These are phyloP conservation scores for Candida morakotiae DNA, from an alignment of 805 yeast species.

Conservation along the genomic window DNA sequence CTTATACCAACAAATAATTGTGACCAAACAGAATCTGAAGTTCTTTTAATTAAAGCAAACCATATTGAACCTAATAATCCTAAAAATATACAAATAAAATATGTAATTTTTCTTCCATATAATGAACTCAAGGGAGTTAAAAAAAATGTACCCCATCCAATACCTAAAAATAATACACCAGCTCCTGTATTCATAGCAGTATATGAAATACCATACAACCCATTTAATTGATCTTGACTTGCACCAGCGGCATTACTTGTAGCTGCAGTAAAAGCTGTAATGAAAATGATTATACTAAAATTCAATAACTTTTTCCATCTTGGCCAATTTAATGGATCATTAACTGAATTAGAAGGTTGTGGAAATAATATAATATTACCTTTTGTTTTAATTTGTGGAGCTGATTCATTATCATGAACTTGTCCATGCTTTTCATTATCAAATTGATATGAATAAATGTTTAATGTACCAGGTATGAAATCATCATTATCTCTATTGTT, in stretches of 20 bases:
- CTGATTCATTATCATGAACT: slow-evolving; percentile 6
- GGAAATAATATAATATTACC: slow-evolving; percentile 39
- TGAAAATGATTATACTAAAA: slow-evolving; percentile 33
- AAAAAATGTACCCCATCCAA: slow-evolving; percentile 42
- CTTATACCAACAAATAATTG: slow-evolving; percentile 41
- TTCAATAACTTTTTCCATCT: slow-evolving; percentile 31
- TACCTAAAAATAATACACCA: slow-evolving; percentile 43
- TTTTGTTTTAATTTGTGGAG: slow-evolving; percentile 14
- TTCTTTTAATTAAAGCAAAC: slow-evolving; percentile 33
- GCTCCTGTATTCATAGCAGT: slow-evolving; percentile 47
- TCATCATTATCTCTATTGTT: slow-evolving; percentile 29
- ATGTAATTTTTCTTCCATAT: slow-evolving; percentile 42
- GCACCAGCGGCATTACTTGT: slow-evolving; percentile 49
- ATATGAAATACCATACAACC: slow-evolving; percentile 39
- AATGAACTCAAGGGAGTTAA: slow-evolving; percentile 43
- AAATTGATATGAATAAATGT: slow-evolving; percentile 32
- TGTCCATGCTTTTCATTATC: slow-evolving; percentile 6
- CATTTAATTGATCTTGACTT: slow-evolving; percentile 43
- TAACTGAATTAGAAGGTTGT: slow-evolving; percentile 47
- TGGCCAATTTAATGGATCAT: slow-evolving; percentile 48
- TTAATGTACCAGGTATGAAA: slow-evolving; percentile 54
- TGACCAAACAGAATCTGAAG: slow-evolving; percentile 43
- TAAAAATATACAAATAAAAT: slow-evolving; percentile 36
- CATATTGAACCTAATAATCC: slow-evolving; percentile 43
- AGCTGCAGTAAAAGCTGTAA: slow-evolving; percentile 48